phyloP scores from a whole-genome alignment of 2,329 filamentous ascomycete species.

The Claviceps sp. region DNA sequence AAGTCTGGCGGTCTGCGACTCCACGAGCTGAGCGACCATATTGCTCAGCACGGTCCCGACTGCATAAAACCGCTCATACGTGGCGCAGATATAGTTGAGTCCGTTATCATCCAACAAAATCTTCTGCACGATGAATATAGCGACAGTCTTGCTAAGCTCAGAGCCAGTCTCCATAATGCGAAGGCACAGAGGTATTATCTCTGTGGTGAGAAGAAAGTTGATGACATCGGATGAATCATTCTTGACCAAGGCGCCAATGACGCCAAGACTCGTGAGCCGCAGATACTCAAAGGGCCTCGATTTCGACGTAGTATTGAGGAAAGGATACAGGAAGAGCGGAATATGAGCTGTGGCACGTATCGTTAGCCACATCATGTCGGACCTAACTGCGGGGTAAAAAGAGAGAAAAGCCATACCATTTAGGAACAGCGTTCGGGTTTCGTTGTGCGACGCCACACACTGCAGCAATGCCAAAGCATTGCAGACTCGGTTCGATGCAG shows the following conservation, averaged over 20 bases:
- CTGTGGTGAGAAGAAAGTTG: slow-evolving; percentile 95
- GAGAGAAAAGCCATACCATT: slow-evolving; percentile 49
- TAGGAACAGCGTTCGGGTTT: slow-evolving; percentile 85
- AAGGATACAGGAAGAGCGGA: slow-evolving; percentile 92
- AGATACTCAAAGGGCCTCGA: slow-evolving; percentile 96
- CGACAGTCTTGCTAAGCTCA: slow-evolving; percentile 95
- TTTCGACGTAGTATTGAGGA: slow-evolving; percentile 97
- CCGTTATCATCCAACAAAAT: slow-evolving; percentile 94
- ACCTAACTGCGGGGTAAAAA: not conserved
- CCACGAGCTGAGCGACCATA: slow-evolving; percentile 95
- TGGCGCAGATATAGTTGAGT: slow-evolving; percentile 95
- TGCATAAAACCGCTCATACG: slow-evolving; percentile 95
- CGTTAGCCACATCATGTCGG: not conserved
- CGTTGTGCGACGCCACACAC: slow-evolving; percentile 94
- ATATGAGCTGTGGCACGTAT: slow-evolving; percentile 62
- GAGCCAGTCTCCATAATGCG: slow-evolving; percentile 99
- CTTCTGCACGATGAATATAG: slow-evolving; percentile 99
- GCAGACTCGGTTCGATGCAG: slow-evolving; percentile 94
- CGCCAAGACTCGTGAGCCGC: slow-evolving; percentile 85
- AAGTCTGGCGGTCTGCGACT: slow-evolving; percentile 89
- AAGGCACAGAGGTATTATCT: slow-evolving; percentile 94
- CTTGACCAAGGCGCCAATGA: slow-evolving; percentile 94
- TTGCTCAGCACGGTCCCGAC: slow-evolving; percentile 96
- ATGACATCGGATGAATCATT: slow-evolving; percentile 98
- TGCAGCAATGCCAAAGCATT: slow-evolving; percentile 92